These are phyloP conservation scores for Phaffia rhodozyma DNA, from an alignment of 1,284 basidiomycete genomes.

Conservation along the genomic window DNA sequence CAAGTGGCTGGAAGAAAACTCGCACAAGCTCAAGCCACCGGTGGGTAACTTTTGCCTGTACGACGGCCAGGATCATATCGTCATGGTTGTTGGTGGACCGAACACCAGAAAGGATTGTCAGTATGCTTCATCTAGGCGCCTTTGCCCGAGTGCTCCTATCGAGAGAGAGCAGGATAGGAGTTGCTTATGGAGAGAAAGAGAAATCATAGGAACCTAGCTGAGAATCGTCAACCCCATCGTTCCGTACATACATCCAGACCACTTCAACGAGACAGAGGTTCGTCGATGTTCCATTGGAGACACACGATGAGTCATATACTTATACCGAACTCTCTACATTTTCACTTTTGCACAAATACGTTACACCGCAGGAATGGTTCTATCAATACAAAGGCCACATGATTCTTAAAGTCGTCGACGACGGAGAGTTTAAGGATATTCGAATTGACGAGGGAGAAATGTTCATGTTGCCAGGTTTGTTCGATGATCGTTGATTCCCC, in stretches of 20 bases:
- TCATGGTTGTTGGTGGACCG: conserved; percentile 87
- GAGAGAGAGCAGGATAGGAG: no score
- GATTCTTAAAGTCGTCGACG: conserved; percentile 76
- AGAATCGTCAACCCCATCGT: no score
- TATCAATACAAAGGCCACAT: conserved; percentile 88
- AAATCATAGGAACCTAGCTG: no score
- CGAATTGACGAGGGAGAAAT: conserved; percentile 87
- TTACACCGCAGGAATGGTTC: conserved; percentile 69
- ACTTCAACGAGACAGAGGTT: conserved; percentile 83
- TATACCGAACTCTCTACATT: background rate
- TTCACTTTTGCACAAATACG: background rate
- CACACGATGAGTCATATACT: background rate
- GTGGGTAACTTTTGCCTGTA: conserved; percentile 87
- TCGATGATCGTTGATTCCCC: background rate
- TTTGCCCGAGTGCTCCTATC: no score
- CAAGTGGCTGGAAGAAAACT: conserved; percentile 70
- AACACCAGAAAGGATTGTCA: conserved; percentile 72
- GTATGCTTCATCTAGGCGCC: background rate
- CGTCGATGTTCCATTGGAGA: conserved; percentile 10
- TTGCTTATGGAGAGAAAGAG: no score
- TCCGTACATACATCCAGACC: conserved; percentile 35
- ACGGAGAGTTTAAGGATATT: conserved; percentile 75
- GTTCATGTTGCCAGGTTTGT: conserved; percentile 78
- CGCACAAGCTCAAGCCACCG: conserved; percentile 66
- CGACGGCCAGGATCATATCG: conserved; percentile 66